Conservation (phyloP, 1,284 basidiomycete genomes). For the Marasmius tenuissimus region DNA sequence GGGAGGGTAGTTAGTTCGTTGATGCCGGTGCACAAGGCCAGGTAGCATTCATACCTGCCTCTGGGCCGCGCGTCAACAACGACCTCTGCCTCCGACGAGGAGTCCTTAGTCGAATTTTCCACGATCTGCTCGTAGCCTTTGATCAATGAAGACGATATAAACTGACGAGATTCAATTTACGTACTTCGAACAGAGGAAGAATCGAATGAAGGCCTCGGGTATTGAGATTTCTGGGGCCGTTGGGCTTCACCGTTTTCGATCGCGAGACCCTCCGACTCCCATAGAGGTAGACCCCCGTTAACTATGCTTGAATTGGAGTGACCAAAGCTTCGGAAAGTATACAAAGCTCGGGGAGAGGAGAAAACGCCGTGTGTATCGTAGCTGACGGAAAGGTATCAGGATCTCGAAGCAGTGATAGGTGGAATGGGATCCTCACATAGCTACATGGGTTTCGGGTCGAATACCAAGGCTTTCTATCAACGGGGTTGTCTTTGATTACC, state of each 20-base stretch:
- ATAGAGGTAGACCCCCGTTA: constrained; percentile 86
- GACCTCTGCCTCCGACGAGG: constrained; percentile 54
- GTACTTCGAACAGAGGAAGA: constrained; percentile 61
- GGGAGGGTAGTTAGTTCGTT: constrained; percentile 4
- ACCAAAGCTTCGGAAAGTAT: constrained; percentile 90
- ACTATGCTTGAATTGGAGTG: constrained; percentile 84
- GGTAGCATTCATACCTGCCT: constrained; percentile 55
- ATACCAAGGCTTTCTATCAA: constrained; percentile 74
- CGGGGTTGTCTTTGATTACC: constrained; percentile 1
- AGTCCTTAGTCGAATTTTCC: constrained; percentile 59
- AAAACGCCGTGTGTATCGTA: constrained; percentile 90
- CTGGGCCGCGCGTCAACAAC: constrained; percentile 87
- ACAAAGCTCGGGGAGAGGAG: constrained; percentile 87
- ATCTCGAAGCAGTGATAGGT: not conserved
- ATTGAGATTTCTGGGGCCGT: constrained; percentile 33
- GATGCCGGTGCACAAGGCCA: not conserved
- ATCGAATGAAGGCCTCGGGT: constrained; percentile 56
- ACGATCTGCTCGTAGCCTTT: constrained; percentile 85
- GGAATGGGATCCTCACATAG: constrained; percentile 53
- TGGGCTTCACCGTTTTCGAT: constrained; percentile 51
- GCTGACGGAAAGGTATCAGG: constrained; percentile 33
- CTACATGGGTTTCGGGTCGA: constrained; percentile 73
- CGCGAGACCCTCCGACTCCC: constrained; percentile 72
- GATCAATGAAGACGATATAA: constrained; percentile 18
- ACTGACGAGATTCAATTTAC: constrained; percentile 20